Evolutionary conservation across 352 stramenopile species (phyloP).

Genomic region (Globisporangium emineosum): DNA sequence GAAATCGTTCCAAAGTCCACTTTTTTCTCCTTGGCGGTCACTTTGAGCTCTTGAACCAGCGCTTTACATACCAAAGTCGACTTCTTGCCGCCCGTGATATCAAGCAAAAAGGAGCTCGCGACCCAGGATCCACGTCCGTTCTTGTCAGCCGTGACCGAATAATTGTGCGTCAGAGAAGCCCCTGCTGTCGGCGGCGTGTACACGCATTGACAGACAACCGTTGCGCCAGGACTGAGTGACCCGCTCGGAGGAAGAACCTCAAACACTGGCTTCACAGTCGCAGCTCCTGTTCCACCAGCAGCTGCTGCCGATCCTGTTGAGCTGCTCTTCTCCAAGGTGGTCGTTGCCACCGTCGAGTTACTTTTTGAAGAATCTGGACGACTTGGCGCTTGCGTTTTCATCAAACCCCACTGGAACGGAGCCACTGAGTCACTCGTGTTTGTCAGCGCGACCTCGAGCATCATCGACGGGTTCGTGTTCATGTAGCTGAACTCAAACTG

Average conservation of each 20-base stretch:
- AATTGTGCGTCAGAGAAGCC: background rate
- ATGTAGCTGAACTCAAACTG: slow-evolving; percentile 74
- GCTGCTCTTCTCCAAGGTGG: slow-evolving; percentile 20
- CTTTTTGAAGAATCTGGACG: slow-evolving; percentile 65
- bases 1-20: slow-evolving; percentile 82
- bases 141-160: background rate
- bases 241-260: slow-evolving; percentile 51
- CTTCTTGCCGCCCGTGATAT: slow-evolving; percentile 54
- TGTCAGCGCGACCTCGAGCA: slow-evolving; percentile 65
- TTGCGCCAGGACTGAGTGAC: slow-evolving; percentile 29
- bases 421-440: slow-evolving; percentile 91
- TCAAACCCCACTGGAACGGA: slow-evolving; percentile 75
- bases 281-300: background rate
- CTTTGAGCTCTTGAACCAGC: slow-evolving; percentile 50
- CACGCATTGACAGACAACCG: slow-evolving; percentile 42
- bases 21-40: slow-evolving; percentile 61
- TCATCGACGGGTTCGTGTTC: slow-evolving; percentile 46
- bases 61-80: slow-evolving; percentile 43
- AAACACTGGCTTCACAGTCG: slow-evolving; percentile 27
- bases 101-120: slow-evolving; percentile 43
- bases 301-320: background rate
- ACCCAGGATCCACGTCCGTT: slow-evolving; percentile 25
- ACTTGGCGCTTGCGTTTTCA: slow-evolving; percentile 14
- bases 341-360: slow-evolving; percentile 30
- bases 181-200: slow-evolving; percentile 41